Percentiles rank a stretch among this genome's conserved stretches.
These are phyloP conservation scores for Pseudisothecium myosuroides DNA, from an alignment of 225 moss, liverwort and hornwort genomes.

Conservation along the genomic window DNA sequence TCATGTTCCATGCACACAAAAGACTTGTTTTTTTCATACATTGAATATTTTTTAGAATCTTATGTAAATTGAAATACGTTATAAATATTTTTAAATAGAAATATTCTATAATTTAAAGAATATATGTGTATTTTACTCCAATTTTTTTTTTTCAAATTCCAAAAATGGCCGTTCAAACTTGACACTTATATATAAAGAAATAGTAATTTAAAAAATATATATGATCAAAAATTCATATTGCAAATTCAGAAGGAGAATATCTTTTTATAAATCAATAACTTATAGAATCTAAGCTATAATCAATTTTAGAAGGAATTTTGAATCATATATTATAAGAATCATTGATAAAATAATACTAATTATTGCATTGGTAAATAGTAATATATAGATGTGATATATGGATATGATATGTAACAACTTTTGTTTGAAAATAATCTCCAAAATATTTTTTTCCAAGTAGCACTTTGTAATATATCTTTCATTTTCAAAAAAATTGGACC, in stretches of 20 bases:
- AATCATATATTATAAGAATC: neutral
- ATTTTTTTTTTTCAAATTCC: neutral
- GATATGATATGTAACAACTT: neutral
- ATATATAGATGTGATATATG: neutral
- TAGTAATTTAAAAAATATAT: neutral
- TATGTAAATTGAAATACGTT: too few relatives aligned
- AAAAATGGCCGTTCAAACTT: neutral
- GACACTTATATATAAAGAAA: accelerated
- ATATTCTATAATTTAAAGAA: too few relatives aligned
- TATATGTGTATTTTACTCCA: too few relatives aligned
- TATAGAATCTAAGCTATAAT: neutral
- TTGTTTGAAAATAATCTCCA: neutral
- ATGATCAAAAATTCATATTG: neutral
- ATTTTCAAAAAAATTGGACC: neutral
- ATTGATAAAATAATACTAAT: neutral
- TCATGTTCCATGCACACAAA: neutral
- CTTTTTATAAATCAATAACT: neutral
- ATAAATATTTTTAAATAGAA: too few relatives aligned
- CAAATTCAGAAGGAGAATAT: neutral
- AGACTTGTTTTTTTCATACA: neutral
- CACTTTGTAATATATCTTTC: neutral
- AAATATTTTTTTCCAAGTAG: accelerated
- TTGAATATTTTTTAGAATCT: neutral
- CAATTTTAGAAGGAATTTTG: neutral
- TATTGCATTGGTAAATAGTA: neutral